phyloP scores from a whole-genome alignment of 2,329 filamentous ascomycete species.

The Lanzia echinophila region DNA sequence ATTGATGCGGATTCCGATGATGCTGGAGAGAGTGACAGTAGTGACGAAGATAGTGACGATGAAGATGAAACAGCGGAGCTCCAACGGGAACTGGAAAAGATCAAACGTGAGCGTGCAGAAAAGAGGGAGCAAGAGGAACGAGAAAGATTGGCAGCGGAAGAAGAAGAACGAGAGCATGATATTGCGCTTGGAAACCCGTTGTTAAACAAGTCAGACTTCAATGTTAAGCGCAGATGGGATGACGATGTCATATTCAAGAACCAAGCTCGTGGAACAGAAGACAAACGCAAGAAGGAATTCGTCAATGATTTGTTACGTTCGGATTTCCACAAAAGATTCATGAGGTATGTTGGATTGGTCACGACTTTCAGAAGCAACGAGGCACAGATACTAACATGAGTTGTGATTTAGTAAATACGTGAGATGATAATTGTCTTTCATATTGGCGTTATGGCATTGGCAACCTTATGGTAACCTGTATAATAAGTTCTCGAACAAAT shows the following conservation, averaged over 20 bases:
- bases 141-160: constrained; percentile 71
- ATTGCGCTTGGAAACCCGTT: constrained; percentile 91
- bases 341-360: constrained; percentile 43
- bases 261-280: constrained; percentile 89
- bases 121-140: constrained; percentile 77
- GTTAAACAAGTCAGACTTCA: constrained; percentile 82
- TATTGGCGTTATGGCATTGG: not conserved
- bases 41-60: constrained; percentile 58
- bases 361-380: not conserved
- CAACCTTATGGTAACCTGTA: not conserved
- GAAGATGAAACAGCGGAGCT: constrained; percentile 84
- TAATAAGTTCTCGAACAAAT: too few relatives aligned
- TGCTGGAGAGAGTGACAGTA: constrained; percentile 49
- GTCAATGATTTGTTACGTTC: constrained; percentile 92
- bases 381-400: constrained; percentile 16
- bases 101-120: constrained; percentile 74
- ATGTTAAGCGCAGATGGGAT: constrained; percentile 89
- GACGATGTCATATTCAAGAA: constrained; percentile 99
- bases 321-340: constrained; percentile 97
- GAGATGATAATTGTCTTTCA: constrained; percentile 20
- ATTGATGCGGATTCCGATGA: constrained; percentile 77
- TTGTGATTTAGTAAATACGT: constrained; percentile 30
- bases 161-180: constrained; percentile 77
- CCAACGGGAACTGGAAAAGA: constrained; percentile 89
- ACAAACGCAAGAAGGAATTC: constrained; percentile 90